Conservation (phyloP, 257 asterid species). For the Leptodermis oblonga region DNA sequence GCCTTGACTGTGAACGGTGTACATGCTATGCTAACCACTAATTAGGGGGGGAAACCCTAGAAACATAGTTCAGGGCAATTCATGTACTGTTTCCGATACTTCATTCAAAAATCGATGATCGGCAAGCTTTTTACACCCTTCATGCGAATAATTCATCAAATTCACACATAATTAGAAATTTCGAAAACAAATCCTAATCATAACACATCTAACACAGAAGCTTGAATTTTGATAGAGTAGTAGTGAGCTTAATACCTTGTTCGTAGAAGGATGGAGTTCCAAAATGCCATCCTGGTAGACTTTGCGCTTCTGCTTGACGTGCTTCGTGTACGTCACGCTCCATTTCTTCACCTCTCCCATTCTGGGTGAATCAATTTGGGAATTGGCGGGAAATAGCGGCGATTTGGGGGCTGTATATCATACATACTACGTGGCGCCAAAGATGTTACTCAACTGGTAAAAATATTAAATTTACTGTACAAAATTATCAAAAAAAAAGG, state of each 20-base stretch:
- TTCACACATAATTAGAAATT: neutral
- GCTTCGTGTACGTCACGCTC: constrained; percentile 85
- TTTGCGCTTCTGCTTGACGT: constrained; percentile 82
- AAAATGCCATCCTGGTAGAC: constrained; percentile 83
- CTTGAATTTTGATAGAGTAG: too few species aligned
- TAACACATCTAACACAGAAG: neutral
- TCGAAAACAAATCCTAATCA: neutral
- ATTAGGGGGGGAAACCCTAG: too few species aligned
- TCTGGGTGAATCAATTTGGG: neutral
- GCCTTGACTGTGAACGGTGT: neutral
- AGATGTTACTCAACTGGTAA: too few species aligned
- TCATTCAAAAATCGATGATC: neutral
- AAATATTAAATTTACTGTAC: too few species aligned
- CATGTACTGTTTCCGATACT: neutral
- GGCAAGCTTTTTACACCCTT: neutral
- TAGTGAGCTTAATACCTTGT: constrained; percentile 38
- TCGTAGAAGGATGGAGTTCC: constrained; percentile 46
- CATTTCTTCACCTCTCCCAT: constrained; percentile 73
- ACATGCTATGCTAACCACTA: neutral
- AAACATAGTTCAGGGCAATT: neutral
- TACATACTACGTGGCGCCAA: too few species aligned
- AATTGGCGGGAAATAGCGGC: constrained; percentile 12
- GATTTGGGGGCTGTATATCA: neutral
- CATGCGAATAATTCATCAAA: neutral
- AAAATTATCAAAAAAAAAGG: too few species aligned